Evolutionary conservation across 2,329 filamentous ascomycete genomes (phyloP).

Genomic region (Aspergillus tanneri): DNA sequence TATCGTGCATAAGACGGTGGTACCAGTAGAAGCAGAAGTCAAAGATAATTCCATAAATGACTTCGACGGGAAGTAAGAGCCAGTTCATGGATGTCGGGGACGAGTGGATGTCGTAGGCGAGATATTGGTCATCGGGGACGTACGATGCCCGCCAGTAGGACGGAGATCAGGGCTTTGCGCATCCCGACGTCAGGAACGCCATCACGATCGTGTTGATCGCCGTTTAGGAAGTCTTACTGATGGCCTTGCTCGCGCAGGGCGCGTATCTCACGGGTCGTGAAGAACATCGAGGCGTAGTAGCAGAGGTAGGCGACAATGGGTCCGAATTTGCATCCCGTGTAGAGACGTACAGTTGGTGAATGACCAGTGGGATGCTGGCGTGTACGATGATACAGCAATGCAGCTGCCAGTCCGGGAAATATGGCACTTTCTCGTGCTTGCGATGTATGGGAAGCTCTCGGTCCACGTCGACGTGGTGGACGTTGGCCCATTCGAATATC

Average conservation of each 20-base stretch:
- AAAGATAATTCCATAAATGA: slow-evolving; percentile 5
- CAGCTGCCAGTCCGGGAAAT: slow-evolving; percentile 34
- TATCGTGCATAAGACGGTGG: slow-evolving; percentile 42
- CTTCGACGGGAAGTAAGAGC: background rate
- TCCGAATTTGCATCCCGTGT: slow-evolving; percentile 32
- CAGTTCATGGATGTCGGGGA: background rate
- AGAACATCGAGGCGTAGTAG: slow-evolving; percentile 38
- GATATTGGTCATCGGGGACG: background rate
- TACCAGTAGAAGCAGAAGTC: slow-evolving; percentile 26
- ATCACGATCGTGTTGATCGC: background rate
- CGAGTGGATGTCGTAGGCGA: background rate
- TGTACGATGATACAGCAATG: slow-evolving; percentile 44
- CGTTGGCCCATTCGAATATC: slow-evolving; percentile 33
- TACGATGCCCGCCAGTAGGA: background rate
- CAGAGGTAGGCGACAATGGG: slow-evolving; percentile 37
- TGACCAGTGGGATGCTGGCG: slow-evolving; percentile 36
- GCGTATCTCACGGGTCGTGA: slow-evolving; percentile 41
- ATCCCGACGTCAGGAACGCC: background rate
- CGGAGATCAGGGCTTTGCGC: background rate
- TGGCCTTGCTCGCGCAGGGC: slow-evolving; percentile 41
- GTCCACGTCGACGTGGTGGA: slow-evolving; percentile 30
- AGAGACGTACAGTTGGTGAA: slow-evolving; percentile 39
- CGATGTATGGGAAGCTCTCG: slow-evolving; percentile 37
- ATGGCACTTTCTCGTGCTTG: slow-evolving; percentile 45
- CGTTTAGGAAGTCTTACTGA: slow-evolving; percentile 34